phyloP scores from a whole-genome alignment of 1,139 yeast species.

The Candida sp. region DNA sequence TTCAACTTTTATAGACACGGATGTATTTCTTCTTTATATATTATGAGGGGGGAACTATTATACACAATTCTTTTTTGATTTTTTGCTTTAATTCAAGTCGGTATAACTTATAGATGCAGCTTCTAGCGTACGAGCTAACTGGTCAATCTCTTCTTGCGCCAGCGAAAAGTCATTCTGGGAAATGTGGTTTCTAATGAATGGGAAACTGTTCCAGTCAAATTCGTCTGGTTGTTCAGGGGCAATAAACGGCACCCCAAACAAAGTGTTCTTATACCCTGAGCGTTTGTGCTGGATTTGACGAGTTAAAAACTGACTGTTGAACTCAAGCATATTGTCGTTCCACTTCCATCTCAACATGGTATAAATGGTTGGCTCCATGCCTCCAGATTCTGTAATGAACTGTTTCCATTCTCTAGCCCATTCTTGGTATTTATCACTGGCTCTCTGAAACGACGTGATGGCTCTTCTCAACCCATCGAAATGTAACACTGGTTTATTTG shows the following conservation, averaged over 20 bases:
- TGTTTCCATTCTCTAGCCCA: slow-evolving; percentile 64
- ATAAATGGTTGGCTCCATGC: slow-evolving; percentile 70
- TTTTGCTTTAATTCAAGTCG: slow-evolving; percentile 3
- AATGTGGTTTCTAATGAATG: slow-evolving; percentile 72
- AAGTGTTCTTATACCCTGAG: slow-evolving; percentile 67
- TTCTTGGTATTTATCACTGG: slow-evolving; percentile 31
- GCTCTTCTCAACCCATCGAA: slow-evolving; percentile 30
- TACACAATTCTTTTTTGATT: background rate
- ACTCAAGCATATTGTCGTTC: slow-evolving; percentile 66
- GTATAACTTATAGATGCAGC: slow-evolving; percentile 23
- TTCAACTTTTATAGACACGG: slow-evolving; percentile 10
- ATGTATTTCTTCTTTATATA: background rate
- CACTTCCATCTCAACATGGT: slow-evolving; percentile 79
- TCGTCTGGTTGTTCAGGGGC: slow-evolving; percentile 43
- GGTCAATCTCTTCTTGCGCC: slow-evolving; percentile 62
- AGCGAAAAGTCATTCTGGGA: slow-evolving; percentile 48
- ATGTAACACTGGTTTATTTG: slow-evolving; percentile 28
- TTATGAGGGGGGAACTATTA: background rate
- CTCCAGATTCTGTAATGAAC: slow-evolving; percentile 33
- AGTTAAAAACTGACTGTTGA: slow-evolving; percentile 58
- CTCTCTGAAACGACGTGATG: slow-evolving; percentile 23
- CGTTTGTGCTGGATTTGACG: slow-evolving; percentile 55
- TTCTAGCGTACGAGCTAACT: slow-evolving; percentile 42
- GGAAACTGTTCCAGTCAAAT: slow-evolving; percentile 72
- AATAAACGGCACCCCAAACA: slow-evolving; percentile 73